phyloP scores from a whole-genome alignment of 73 alveolate species.

The Strombidium stylifer region DNA sequence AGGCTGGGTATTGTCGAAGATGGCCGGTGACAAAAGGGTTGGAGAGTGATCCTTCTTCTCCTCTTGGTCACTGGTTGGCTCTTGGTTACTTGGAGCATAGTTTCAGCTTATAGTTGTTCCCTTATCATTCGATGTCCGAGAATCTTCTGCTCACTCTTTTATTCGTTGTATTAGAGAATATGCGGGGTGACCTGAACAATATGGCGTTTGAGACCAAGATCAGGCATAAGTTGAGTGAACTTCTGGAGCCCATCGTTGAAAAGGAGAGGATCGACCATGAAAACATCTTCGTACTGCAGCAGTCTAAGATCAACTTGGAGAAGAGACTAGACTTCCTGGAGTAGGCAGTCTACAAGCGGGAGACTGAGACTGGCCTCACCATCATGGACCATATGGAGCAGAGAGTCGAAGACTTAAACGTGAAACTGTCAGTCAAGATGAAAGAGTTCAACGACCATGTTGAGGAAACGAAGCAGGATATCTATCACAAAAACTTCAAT shows the following conservation, averaged over 20 bases:
- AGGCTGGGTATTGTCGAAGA: too few relatives aligned
- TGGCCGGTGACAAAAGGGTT: too few relatives aligned
- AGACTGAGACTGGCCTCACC: not conserved
- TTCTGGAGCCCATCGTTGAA: conserved; percentile 15
- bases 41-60: too few relatives aligned
- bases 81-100: too few relatives aligned
- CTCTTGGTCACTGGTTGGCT: too few relatives aligned
- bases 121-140: too few relatives aligned
- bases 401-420: conserved; percentile 4
- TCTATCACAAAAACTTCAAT: conserved; percentile 3
- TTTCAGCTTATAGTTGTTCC: too few relatives aligned
- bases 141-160: too few relatives aligned
- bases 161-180: too few relatives aligned
- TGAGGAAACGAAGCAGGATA: not conserved
- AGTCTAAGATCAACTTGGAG: not conserved
- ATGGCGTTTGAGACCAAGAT: conserved; percentile 35
- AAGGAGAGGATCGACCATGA: not conserved
- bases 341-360: conserved; percentile 2
- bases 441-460: not conserved
- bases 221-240: conserved; percentile 15
- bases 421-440: not conserved
- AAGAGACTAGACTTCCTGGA: conserved; percentile 1
- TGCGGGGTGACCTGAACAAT: too few relatives aligned
- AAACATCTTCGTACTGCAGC: not conserved
- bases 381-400: conserved; percentile 22